Percentiles rank a stretch among this genome's conserved stretches.
Evolutionary conservation across 176 grass and related monocot genomes (phyloP).

Genomic region (Dendrocalamus sinicus): DNA sequence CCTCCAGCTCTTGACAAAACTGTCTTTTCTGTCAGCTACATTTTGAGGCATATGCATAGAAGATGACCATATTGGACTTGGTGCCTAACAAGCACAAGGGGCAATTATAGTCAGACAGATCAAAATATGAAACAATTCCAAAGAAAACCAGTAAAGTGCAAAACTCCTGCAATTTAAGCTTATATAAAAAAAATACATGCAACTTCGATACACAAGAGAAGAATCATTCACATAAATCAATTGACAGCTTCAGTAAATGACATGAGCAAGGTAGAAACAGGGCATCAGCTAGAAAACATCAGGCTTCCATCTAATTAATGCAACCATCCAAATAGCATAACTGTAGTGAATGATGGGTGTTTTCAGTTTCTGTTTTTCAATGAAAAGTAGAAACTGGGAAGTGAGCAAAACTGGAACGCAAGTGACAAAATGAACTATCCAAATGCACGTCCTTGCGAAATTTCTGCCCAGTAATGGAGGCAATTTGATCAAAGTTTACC

Average conservation of each 20-base stretch:
- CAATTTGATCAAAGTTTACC: constrained; percentile 5
- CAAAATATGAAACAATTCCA: constrained; percentile 37
- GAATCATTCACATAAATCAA: constrained; percentile 12
- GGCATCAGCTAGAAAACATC: constrained; percentile 30
- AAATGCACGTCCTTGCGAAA: not conserved
- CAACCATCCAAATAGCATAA: constrained; percentile 31
- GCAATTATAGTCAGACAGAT: constrained; percentile 3
- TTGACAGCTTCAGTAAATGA: constrained; percentile 30
- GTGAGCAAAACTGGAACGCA: constrained; percentile 17
- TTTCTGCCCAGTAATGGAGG: constrained; percentile 19
- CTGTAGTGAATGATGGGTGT: not conserved
- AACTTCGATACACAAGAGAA: not conserved
- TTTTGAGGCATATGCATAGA: constrained; percentile 58
- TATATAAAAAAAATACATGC: constrained; percentile 21
- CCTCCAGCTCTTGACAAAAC: constrained; percentile 72
- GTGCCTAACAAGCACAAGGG: constrained; percentile 52
- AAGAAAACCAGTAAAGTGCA: constrained; percentile 28
- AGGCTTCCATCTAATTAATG: constrained; percentile 34
- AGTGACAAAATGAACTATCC: constrained; percentile 2
- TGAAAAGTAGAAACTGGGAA: not conserved
- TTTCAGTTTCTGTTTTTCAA: not conserved
- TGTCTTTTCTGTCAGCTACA: constrained; percentile 67
- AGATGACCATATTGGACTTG: constrained; percentile 61
- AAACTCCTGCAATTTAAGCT: constrained; percentile 19
- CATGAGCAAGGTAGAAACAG: constrained; percentile 24